A percentile compares a stretch with the other conserved stretches of the same genome.
Conservation (phyloP, 1,284 basidiomycete species). For the Ceratobasidium sp. region DNA sequence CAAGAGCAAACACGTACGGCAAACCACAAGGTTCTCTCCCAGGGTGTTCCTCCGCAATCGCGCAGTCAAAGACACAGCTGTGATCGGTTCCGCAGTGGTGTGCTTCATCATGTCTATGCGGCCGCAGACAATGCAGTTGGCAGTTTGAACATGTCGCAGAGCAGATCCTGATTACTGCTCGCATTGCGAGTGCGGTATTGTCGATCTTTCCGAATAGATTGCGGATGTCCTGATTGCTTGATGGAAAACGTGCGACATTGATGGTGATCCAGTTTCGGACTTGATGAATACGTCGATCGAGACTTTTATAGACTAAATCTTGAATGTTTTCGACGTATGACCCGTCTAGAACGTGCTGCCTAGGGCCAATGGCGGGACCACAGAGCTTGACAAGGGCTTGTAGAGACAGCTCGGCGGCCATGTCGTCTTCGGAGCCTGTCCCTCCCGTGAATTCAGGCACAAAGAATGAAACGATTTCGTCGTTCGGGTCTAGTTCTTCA, state of each 20-base stretch:
- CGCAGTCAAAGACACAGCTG: slow-evolving; percentile 41
- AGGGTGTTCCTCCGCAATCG: slow-evolving; percentile 21
- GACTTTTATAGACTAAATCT: background rate
- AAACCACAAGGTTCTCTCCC: slow-evolving; percentile 41
- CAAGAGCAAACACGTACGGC: slow-evolving; percentile 5
- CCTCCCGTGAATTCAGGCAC: slow-evolving; percentile 10
- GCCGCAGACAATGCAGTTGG: slow-evolving; percentile 39
- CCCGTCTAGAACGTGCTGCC: background rate
- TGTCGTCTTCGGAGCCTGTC: background rate
- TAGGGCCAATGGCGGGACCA: background rate
- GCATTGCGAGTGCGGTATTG: slow-evolving; percentile 62
- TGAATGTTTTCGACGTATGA: slow-evolving; percentile 6
- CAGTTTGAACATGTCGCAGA: slow-evolving; percentile 64
- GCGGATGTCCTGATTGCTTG: slow-evolving; percentile 63
- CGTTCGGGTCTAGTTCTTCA: background rate
- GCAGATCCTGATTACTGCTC: slow-evolving; percentile 66
- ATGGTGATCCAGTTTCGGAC: slow-evolving; percentile 67
- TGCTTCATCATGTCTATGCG: slow-evolving; percentile 32
- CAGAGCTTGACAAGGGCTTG: background rate
- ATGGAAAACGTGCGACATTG: slow-evolving; percentile 66
- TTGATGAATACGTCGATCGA: slow-evolving; percentile 59
- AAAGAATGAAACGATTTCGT: slow-evolving; percentile 6
- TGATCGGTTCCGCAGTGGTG: slow-evolving; percentile 48
- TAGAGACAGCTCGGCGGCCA: background rate
- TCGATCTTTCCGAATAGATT: slow-evolving; percentile 64